Conservation (phyloP, 768 basidiomycete species). For the Suillus americanus region DNA sequence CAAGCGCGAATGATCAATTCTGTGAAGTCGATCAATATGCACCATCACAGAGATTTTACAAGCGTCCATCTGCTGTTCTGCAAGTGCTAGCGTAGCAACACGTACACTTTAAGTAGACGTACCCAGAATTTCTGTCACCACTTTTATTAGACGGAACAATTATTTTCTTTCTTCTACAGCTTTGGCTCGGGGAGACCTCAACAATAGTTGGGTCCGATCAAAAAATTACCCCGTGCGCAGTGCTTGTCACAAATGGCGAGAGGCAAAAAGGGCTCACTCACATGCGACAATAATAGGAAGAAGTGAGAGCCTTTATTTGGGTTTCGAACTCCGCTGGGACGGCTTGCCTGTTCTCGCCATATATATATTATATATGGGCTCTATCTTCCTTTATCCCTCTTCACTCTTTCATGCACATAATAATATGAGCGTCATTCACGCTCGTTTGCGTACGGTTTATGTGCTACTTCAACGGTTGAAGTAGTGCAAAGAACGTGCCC, state of each 20-base stretch:
- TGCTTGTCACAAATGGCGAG: neutral
- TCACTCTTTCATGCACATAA: neutral
- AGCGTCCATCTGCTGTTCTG: neutral
- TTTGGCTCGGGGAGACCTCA: neutral
- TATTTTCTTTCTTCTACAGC: neutral
- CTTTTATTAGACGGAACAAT: neutral
- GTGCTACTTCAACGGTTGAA: neutral
- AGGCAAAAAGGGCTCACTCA: neutral
- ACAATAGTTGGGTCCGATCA: neutral
- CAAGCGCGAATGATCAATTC: neutral
- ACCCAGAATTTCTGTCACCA: neutral
- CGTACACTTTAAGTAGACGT: neutral
- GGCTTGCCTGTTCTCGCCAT: neutral
- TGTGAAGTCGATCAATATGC: neutral
- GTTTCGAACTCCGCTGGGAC: neutral
- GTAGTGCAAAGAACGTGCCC: neutral
- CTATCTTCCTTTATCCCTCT: neutral
- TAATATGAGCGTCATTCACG: neutral
- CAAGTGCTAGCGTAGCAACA: neutral
- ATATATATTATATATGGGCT: neutral
- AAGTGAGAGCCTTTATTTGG: no score
- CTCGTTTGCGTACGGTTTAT: neutral
- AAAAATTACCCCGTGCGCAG: neutral
- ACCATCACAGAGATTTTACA: neutral
- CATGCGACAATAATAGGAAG: neutral